Conservation (phyloP, 2,329 filamentous ascomycete genomes). For the Pestalotiopsis sp. region DNA sequence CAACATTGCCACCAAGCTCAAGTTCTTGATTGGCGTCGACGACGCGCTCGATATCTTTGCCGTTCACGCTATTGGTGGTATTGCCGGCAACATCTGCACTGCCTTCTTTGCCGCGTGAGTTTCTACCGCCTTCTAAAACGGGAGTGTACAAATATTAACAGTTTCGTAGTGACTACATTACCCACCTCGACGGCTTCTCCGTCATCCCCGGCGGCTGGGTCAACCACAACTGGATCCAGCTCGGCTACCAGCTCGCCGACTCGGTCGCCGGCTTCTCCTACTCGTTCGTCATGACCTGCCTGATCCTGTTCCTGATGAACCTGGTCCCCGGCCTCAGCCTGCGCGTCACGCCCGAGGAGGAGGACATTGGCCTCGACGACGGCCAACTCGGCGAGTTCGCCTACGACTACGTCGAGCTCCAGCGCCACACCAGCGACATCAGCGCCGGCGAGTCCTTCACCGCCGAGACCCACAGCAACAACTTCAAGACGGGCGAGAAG, state of each 20-base stretch:
- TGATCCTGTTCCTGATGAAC: conserved; percentile 74
- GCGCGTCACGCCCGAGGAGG: conserved; percentile 67
- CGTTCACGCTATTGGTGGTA: conserved; percentile 84
- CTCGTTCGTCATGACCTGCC: conserved; percentile 67
- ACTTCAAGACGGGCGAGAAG: conserved; percentile 30
- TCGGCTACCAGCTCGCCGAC: conserved; percentile 73
- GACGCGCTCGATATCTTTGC: conserved; percentile 91
- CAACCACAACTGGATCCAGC: conserved; percentile 70
- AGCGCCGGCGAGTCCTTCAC: conserved; percentile 5
- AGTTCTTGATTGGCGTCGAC: conserved; percentile 74
- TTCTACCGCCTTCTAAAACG: background rate
- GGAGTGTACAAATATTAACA: conserved; percentile 19
- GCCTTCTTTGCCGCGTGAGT: conserved; percentile 73
- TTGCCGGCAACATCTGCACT: conserved; percentile 78
- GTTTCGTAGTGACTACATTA: conserved; percentile 63
- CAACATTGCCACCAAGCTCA: conserved; percentile 88
- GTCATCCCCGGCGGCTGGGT: conserved; percentile 67
- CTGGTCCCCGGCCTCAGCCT: conserved; percentile 71
- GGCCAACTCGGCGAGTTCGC: conserved; percentile 81
- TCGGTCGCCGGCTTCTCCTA: conserved; percentile 67
- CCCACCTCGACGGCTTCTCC: conserved; percentile 70
- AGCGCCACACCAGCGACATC: conserved; percentile 60
- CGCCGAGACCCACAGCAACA: conserved; percentile 1
- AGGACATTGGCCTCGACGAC: conserved; percentile 73
- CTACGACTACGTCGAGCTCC: conserved; percentile 79